A percentile compares a stretch with the other conserved stretches of the same genome.
Conservation (phyloP, 257 asterid genomes). For the Solanum medicagineum region DNA sequence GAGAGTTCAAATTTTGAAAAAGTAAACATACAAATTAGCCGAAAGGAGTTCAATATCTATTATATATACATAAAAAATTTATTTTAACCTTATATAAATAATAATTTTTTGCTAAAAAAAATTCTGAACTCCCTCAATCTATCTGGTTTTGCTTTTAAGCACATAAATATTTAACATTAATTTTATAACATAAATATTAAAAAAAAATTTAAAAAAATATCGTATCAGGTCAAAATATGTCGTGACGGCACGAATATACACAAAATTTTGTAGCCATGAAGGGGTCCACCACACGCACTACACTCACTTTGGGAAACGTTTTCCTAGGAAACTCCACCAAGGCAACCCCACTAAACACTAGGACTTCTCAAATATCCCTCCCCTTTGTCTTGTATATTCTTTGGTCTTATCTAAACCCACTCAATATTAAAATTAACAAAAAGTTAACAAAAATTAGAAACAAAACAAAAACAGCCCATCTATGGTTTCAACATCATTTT, state of each 20-base stretch:
- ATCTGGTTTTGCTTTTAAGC: no score
- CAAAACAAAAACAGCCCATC: slow-evolving; percentile 32
- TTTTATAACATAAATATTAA: no score
- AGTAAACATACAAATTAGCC: no score
- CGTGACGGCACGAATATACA: neutral
- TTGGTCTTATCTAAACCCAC: neutral
- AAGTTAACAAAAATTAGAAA: slow-evolving; percentile 10
- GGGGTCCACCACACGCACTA: slow-evolving; percentile 30
- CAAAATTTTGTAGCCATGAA: neutral
- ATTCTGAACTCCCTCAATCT: no score
- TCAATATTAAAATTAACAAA: neutral
- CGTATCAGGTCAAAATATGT: no score
- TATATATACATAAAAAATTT: no score
- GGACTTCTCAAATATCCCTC: slow-evolving; percentile 24
- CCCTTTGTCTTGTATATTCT: slow-evolving; percentile 21
- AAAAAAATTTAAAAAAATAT: no score
- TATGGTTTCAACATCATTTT: neutral
- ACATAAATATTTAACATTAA: no score
- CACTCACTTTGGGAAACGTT: slow-evolving; percentile 27
- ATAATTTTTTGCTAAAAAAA: no score
- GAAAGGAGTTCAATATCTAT: no score
- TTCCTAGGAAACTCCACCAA: slow-evolving; percentile 6
- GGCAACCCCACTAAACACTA: slow-evolving; percentile 7
- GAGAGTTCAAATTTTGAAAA: no score
- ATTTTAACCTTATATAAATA: no score